A percentile compares a stretch with the other conserved stretches of the same genome.
These are phyloP conservation scores for Drosera spatulata DNA, from an alignment of 179 eudicot species.

Conservation along the genomic window DNA sequence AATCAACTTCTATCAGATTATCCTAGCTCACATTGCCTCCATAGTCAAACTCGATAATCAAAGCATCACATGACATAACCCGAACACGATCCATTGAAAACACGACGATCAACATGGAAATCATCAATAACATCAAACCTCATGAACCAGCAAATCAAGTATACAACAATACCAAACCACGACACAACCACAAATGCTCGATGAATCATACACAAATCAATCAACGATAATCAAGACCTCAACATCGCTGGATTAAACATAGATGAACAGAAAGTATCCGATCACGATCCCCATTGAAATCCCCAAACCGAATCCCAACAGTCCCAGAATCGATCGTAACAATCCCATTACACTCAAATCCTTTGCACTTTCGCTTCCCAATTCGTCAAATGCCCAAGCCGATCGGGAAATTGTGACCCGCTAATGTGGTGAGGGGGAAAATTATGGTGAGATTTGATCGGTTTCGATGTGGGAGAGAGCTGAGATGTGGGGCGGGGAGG, in stretches of 20 bases:
- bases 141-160: no score
- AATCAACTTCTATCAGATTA: no score
- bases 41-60: no score
- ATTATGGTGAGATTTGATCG: no score
- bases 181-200: not conserved
- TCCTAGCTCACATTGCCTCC: no score
- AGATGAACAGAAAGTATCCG: conserved; percentile 65
- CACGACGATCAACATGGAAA: no score
- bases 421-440: no score
- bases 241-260: conserved; percentile 35
- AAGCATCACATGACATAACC: no score
- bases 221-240: conserved; percentile 2
- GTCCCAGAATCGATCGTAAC: conserved; percentile 24
- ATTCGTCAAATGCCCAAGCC: not conserved
- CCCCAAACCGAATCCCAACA: conserved; percentile 64
- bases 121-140: no score
- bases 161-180: not conserved
- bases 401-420: not conserved
- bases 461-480: no score
- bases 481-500: no score
- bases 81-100: no score
- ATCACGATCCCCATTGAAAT: conserved; percentile 21
- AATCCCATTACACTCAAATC: conserved; percentile 14
- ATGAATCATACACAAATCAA: not conserved
- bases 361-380: not conserved